Conservation (phyloP, 495 filamentous ascomycete species). For the Glarea lozoyensis region DNA sequence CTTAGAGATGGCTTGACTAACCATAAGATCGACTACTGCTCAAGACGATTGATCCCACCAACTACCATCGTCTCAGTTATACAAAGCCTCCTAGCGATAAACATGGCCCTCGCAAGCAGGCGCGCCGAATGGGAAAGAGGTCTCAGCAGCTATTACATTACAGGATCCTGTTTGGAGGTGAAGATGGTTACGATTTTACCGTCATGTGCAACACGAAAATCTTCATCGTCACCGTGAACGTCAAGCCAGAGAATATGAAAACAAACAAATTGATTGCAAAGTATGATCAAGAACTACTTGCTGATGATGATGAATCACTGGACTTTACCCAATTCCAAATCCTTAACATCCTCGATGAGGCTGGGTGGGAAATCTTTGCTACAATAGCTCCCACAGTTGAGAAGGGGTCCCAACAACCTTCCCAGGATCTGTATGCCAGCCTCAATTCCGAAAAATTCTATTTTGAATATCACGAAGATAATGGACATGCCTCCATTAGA, state of each 20-base stretch:
- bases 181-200: slow-evolving; percentile 6
- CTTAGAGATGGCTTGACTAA: no score
- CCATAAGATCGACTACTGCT: no score
- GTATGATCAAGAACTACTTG: slow-evolving; percentile 2
- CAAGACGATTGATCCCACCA: no score
- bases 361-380: slow-evolving; percentile 2
- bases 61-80: no score
- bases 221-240: slow-evolving; percentile 3
- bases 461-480: neutral
- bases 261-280: neutral
- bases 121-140: no score
- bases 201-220: slow-evolving; percentile 5
- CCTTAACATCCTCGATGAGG: neutral
- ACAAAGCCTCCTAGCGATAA: no score
- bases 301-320: slow-evolving; percentile 2
- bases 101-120: no score
- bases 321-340: slow-evolving; percentile 2
- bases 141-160: no score
- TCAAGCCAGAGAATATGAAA: neutral
- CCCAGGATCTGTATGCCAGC: slow-evolving; percentile 29
- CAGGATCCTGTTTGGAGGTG: no score
- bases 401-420: slow-evolving; percentile 28
- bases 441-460: slow-evolving; percentile 1
- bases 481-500: neutral
- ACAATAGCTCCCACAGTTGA: neutral